Percentiles rank a stretch among this genome's conserved stretches.
phyloP scores from a whole-genome alignment of 768 basidiomycete species.

The Amylocystis lapponica region DNA sequence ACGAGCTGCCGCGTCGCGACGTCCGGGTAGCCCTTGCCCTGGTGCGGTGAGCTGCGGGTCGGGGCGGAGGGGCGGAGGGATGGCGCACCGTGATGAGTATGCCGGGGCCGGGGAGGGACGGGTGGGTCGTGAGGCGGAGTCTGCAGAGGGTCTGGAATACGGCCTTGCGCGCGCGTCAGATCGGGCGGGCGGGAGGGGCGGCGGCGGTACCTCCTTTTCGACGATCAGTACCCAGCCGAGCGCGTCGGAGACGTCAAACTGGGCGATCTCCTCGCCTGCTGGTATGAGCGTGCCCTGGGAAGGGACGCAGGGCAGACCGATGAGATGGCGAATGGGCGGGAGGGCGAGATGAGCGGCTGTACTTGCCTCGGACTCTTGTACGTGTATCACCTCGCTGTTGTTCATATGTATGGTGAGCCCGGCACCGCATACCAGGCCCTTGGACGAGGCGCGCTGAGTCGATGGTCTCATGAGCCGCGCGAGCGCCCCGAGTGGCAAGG shows the following conservation, averaged over 20 bases:
- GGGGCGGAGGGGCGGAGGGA: too few relatives aligned
- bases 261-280: conserved; percentile 60
- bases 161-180: conserved; percentile 49
- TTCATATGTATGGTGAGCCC: conserved; percentile 52
- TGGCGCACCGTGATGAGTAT: conserved; percentile 67
- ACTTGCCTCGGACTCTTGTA: conserved; percentile 57
- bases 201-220: conserved; percentile 80
- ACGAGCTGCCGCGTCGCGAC: conserved; percentile 84
- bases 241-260: conserved; percentile 47
- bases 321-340: not conserved
- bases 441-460: conserved; percentile 75
- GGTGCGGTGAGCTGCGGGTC: not conserved
- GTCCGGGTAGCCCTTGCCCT: conserved; percentile 99
- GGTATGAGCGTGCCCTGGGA: conserved; percentile 73
- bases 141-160: conserved; percentile 86
- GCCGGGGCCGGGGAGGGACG: conserved; percentile 53
- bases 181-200: not conserved
- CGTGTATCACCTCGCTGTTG: conserved; percentile 45
- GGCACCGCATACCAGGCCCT: conserved; percentile 78
- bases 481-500: not conserved
- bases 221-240: conserved; percentile 79
- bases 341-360: too few relatives aligned
- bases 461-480: not conserved
- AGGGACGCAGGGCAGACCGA: not conserved
- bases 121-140: conserved; percentile 43